These are phyloP conservation scores for Circinella minor DNA, from an alignment of 371 early-diverging fungal species.

Conservation along the genomic window DNA sequence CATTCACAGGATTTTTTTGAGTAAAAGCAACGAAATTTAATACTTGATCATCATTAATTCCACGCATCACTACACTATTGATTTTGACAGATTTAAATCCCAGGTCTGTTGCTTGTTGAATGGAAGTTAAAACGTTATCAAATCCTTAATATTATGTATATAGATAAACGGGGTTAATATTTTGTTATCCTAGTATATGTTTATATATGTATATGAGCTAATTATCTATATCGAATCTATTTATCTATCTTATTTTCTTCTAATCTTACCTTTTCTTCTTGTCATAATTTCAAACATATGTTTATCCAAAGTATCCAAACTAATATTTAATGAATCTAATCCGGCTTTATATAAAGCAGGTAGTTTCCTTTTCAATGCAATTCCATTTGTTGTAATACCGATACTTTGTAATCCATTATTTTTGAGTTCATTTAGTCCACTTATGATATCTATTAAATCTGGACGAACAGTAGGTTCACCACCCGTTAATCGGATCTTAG, in stretches of 20 bases:
- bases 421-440: constrained; percentile 72
- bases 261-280: constrained; percentile 67
- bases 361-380: constrained; percentile 86
- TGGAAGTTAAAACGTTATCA: constrained; percentile 74
- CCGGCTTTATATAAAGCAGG: constrained; percentile 73
- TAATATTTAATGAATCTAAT: constrained; percentile 86
- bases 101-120: constrained; percentile 69
- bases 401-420: constrained; percentile 76
- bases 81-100: constrained; percentile 82
- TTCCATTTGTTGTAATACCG: constrained; percentile 94
- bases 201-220: neutral
- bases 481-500: constrained; percentile 93
- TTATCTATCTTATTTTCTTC: neutral
- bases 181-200: no score
- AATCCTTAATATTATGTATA: constrained; percentile 51
- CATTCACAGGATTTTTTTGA: constrained; percentile 69
- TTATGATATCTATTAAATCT: constrained; percentile 84
- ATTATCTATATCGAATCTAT: neutral
- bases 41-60: constrained; percentile 85
- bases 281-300: constrained; percentile 90
- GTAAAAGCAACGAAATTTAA: constrained; percentile 85
- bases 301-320: constrained; percentile 88
- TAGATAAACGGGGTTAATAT: no score
- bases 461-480: constrained; percentile 96
- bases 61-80: constrained; percentile 90